Conservation (phyloP, 257 asterid species). For the Ocimum tenuiflorum region DNA sequence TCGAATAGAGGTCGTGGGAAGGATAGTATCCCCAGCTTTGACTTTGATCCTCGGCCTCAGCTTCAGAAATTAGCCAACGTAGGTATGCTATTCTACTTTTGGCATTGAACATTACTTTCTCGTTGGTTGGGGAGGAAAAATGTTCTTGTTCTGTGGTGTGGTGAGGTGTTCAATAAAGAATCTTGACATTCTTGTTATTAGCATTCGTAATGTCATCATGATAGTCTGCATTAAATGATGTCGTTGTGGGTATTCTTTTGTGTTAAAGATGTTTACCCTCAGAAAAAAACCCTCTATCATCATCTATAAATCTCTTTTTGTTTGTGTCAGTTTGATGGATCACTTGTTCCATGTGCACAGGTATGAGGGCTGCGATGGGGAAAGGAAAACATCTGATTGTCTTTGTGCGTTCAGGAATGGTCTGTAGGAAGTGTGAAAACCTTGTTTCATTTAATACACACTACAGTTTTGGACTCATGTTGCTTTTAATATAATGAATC, state of each 20-base stretch:
- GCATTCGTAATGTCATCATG: not conserved
- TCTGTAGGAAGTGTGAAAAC: constrained; percentile 22
- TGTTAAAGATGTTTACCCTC: not conserved
- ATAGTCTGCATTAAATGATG: not conserved
- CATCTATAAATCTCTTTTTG: not conserved
- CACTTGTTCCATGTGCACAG: constrained; percentile 34
- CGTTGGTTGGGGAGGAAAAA: not conserved
- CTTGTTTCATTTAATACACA: constrained; percentile 16
- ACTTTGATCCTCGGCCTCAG: constrained; percentile 52
- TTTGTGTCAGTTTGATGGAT: constrained; percentile 38
- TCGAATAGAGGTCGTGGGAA: constrained; percentile 26
- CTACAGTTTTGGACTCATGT: constrained; percentile 1
- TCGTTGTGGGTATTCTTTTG: not conserved
- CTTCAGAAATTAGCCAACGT: constrained; percentile 30
- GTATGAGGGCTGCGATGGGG: constrained; percentile 38
- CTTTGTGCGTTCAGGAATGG: constrained; percentile 38
- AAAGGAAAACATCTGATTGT: constrained; percentile 36
- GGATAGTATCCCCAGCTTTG: constrained; percentile 21
- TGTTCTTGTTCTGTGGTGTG: not conserved
- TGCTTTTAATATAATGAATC: constrained; percentile 8
- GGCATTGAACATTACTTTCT: not conserved
- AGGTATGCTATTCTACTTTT: constrained; percentile 30
- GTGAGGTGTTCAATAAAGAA: not conserved
- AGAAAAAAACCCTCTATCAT: not conserved
- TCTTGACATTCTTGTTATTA: not conserved